Evolutionary conservation across 2,329 filamentous ascomycete species (phyloP).

Genomic region (Aspergillus melleus): DNA sequence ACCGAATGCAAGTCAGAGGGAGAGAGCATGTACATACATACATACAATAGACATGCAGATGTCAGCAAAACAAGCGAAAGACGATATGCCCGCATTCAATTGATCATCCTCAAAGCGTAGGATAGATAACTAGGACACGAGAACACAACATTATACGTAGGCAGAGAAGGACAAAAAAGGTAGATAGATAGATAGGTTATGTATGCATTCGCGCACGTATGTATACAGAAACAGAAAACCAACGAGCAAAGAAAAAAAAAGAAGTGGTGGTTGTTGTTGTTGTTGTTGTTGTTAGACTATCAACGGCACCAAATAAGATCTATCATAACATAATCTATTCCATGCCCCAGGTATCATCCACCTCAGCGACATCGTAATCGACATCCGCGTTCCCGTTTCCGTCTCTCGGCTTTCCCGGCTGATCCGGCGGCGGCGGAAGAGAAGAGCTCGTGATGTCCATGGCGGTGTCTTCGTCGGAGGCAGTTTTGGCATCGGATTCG

Average conservation of each 20-base stretch:
- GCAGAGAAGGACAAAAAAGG: background rate
- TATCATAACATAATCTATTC: slow-evolving; percentile 9
- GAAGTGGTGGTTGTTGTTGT: background rate
- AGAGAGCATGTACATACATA: too few species aligned
- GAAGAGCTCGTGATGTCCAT: slow-evolving; percentile 30
- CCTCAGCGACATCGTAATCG: slow-evolving; percentile 54
- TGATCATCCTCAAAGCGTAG: too few species aligned
- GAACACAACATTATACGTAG: background rate
- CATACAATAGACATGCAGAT: too few species aligned
- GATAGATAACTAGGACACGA: background rate
- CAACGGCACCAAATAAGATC: background rate
- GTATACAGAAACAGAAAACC: too few species aligned
- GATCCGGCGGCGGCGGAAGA: slow-evolving; percentile 16
- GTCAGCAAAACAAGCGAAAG: too few species aligned
- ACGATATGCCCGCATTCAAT: too few species aligned
- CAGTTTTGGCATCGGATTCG: slow-evolving; percentile 23
- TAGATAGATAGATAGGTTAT: too few species aligned
- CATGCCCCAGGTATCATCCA: slow-evolving; percentile 46
- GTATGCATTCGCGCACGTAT: too few species aligned
- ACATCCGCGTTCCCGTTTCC: slow-evolving; percentile 36
- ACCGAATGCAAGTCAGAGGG: too few species aligned
- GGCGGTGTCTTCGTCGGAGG: slow-evolving; percentile 27
- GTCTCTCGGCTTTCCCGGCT: slow-evolving; percentile 18
- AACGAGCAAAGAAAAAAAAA: background rate
- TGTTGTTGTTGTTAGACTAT: background rate